Evolutionary conservation across 1,284 basidiomycete species (phyloP), one percentile per base, ranked within the genome.

Genomic region (Puccinia novopanici): DNA sequence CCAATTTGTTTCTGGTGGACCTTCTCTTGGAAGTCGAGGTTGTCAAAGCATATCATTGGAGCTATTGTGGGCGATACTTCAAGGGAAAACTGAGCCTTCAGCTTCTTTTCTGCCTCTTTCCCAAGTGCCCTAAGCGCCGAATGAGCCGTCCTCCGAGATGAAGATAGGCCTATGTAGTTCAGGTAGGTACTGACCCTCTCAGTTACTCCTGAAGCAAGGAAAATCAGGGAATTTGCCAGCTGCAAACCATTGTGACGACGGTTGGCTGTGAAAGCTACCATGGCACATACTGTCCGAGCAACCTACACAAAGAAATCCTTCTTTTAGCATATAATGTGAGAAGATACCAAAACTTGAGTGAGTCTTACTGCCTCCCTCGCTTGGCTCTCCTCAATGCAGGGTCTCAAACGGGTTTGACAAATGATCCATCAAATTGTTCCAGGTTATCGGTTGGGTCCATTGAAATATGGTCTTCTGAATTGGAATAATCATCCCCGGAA

Each of bases 1-100:
- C 59, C 57, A 1, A 63, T 19, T 15, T 13, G 17, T 13, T 55
- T 34, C 12, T 22, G 27, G 57, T 75, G 73, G 45, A 75, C 48
- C 17, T n/a, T 24, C 40, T 75, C 22, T 59, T 61, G 73, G 57
- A 75, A 30, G 10, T 61, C 73, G 22, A 75, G 45, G 22, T 75
- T n/a, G n/a, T n/a, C n/a, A n/a, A n/a, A n/a, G n/a, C n/a, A n/a
- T n/a, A n/a, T n/a, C n/a, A n/a, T n/a, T 75, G 52, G 72, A 10
- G 37, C 2, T 27, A 74, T 22, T 3, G 22, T 74, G 34, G 19
- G 55, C 13, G 50, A 24, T 3, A 30, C 3, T 5, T 40, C 27
- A 22, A 30, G 15, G 40, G 40, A 37, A 22, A 61, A 57, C n/a
- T 15, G 15, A 30, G n/a, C 55, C 37, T n/a, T 42, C 27, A 74